Evolutionary conservation across 2,329 filamentous ascomycete species (phyloP), one percentile per base, ranked within the genome.

Genomic region (Cylindrodendrum hubeiense): DNA sequence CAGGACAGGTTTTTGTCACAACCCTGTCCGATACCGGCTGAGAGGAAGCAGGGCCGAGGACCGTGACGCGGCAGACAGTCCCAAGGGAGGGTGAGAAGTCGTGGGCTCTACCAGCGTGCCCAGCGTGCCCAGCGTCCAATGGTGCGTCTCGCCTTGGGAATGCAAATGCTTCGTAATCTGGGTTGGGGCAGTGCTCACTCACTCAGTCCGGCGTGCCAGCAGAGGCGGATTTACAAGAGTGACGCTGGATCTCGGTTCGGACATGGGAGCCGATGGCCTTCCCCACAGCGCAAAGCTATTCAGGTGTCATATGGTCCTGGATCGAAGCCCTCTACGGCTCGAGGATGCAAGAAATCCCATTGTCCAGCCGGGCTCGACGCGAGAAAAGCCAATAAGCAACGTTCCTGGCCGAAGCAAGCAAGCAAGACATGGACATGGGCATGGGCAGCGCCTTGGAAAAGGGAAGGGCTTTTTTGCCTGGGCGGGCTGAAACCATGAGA

Each of bases 371-470:
- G 41, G 49, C 50, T 50, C 12, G 8, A 22, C 44, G 15, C 24
- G 50, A 50, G 22, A 34, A 47, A 39, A 21, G 24, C 50, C 43
- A 64, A 64, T 60, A 44, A 59, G 55, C 55, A 47, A 44, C 55
- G 50, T 21, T 46, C 61, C 55, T 59, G 50, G 58, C n/a, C 59
- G 39, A 47, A 34, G 52, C 63, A 65, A 71, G 26, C 46, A 50
- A 59, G 63, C 53, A 65, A 50, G 62, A 56, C 56, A 61, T 51
- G 57, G 65, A 63, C 67, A 72, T 67, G 71, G 69, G 70, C 69
- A 67, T 39, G 71, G 66, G 70, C 65, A 67, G 50, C 22, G 63
- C 58, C 53, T 50, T 67, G 58, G 59, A 60, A 65, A 62, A 39
- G 64, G 49, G 60, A 57, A 65, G 44, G 50, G 59, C 39, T 52